A percentile compares a stretch with the other conserved stretches of the same genome.
phyloP scores from a whole-genome alignment of 306 rosid genomes.

The Prunus mongolica region DNA sequence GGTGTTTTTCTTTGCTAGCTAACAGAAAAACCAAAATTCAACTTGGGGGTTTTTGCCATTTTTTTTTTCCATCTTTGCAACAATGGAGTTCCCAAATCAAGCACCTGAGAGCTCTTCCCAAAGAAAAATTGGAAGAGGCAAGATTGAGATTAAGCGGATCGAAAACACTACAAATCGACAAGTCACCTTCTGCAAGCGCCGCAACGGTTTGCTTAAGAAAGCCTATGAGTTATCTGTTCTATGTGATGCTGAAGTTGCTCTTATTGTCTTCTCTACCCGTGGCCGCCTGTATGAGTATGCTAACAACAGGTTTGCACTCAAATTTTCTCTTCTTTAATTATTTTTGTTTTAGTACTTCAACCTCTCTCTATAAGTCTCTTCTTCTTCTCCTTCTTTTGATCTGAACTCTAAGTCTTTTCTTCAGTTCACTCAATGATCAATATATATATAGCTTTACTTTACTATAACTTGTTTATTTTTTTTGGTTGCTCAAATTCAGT shows the following conservation, averaged over 20 bases:
- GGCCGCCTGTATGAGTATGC: slow-evolving; percentile 95
- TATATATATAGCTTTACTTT: neutral
- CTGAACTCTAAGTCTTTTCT: neutral
- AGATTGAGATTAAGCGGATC: slow-evolving; percentile 80
- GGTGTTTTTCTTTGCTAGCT: neutral
- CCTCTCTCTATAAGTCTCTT: neutral
- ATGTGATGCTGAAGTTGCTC: slow-evolving; percentile 96
- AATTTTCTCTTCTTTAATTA: neutral
- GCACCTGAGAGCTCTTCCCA: slow-evolving; percentile 60
- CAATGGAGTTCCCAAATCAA: slow-evolving; percentile 58
- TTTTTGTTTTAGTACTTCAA: neutral
- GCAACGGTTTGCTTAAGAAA: slow-evolving; percentile 87
- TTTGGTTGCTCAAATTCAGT: neutral
- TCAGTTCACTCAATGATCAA: neutral
- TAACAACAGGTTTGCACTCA: slow-evolving; percentile 59
- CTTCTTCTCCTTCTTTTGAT: neutral
- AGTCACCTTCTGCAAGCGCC: slow-evolving; percentile 85
- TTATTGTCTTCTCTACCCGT: slow-evolving; percentile 79
- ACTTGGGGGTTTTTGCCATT: slow-evolving; percentile 4
- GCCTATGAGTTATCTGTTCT: slow-evolving; percentile 85
- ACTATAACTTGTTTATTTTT: neutral
- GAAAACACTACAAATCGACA: slow-evolving; percentile 88
- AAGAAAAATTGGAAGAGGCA: slow-evolving; percentile 82
- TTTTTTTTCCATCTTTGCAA: slow-evolving; percentile 18
- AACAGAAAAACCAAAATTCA: slow-evolving; percentile 1